A percentile compares a stretch with the other conserved stretches of the same genome.
phyloP scores from a whole-genome alignment of 768 basidiomycete genomes.

The Saitozyma sp. region DNA sequence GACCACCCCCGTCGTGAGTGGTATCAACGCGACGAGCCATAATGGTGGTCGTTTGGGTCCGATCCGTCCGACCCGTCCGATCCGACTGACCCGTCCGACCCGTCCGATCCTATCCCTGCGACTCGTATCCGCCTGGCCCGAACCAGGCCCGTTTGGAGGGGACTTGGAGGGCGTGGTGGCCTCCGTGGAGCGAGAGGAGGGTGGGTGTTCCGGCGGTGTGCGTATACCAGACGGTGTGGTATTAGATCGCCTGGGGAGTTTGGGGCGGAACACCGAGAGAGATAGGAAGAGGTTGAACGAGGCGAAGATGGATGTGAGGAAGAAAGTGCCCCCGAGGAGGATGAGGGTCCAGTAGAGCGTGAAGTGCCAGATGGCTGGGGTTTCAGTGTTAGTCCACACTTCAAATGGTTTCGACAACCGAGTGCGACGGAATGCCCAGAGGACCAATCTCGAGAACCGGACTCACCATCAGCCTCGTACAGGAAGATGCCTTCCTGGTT shows the following conservation, averaged over 20 bases:
- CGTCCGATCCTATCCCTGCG: too few relatives aligned
- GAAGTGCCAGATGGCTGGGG: slow-evolving; percentile 45
- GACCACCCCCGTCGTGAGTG: slow-evolving; percentile 18
- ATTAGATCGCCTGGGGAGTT: too few relatives aligned
- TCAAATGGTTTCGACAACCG: background rate
- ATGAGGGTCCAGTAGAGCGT: slow-evolving; percentile 46
- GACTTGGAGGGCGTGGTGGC: background rate
- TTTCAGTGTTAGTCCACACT: background rate
- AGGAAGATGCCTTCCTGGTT: slow-evolving; percentile 35
- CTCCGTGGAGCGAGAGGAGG: background rate
- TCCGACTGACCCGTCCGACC: background rate
- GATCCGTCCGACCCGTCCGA: background rate
- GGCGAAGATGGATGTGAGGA: slow-evolving; percentile 31
- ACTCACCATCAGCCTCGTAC: slow-evolving; percentile 45
- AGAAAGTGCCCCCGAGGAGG: slow-evolving; percentile 28
- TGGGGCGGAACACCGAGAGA: slow-evolving; percentile 1
- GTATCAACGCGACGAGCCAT: slow-evolving; percentile 40
- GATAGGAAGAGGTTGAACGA: slow-evolving; percentile 32
- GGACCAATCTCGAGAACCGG: background rate
- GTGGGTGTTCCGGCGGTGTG: background rate
- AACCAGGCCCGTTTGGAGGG: background rate
- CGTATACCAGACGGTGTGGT: background rate
- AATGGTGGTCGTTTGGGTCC: slow-evolving; percentile 34
- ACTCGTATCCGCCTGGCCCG: background rate
- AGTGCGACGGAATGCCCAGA: background rate